These are phyloP conservation scores for Collybia nuda DNA, from an alignment of 768 basidiomycete genomes.

Conservation along the genomic window DNA sequence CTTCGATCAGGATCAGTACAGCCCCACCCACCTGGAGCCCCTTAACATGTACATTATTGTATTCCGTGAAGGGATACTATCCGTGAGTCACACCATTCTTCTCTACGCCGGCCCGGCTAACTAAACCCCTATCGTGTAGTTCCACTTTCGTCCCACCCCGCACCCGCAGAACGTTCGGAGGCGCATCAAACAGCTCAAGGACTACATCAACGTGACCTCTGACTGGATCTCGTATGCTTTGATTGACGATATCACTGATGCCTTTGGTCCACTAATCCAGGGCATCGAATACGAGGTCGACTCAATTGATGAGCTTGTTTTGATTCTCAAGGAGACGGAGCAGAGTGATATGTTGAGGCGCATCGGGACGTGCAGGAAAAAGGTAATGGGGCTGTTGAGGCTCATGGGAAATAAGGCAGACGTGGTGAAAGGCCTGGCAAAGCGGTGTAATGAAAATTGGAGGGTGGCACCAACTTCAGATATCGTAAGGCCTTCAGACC, in stretches of 20 bases:
- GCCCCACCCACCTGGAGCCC: constrained; percentile 95
- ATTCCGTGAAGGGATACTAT: constrained; percentile 94
- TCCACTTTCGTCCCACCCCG: constrained; percentile 96
- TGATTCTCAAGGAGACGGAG: constrained; percentile 93
- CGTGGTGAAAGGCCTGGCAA: constrained; percentile 97
- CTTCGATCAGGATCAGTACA: constrained; percentile 98
- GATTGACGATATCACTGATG: constrained; percentile 99
- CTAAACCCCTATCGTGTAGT: constrained; percentile 42
- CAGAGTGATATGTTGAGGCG: constrained; percentile 97
- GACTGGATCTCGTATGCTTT: constrained; percentile 99
- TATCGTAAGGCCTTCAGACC: constrained; percentile 56
- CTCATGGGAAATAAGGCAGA: constrained; percentile 99
- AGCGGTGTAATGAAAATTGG: constrained; percentile 99
- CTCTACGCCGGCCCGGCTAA: not conserved
- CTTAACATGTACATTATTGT: constrained; percentile 99
- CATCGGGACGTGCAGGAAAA: constrained; percentile 97
- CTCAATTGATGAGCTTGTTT: constrained; percentile 95
- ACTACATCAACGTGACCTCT: constrained; percentile 97
- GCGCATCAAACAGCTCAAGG: constrained; percentile 97
- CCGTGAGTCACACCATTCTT: constrained; percentile 50
- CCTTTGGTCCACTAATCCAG: constrained; percentile 97
- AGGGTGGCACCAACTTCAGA: constrained; percentile 96
- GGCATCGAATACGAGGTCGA: constrained; percentile 99
- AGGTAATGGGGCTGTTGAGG: constrained; percentile 96
- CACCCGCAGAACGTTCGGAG: constrained; percentile 98